Base-by-base conservation (phyloP, 805 yeast species). In the Candida corydali region DNA sequence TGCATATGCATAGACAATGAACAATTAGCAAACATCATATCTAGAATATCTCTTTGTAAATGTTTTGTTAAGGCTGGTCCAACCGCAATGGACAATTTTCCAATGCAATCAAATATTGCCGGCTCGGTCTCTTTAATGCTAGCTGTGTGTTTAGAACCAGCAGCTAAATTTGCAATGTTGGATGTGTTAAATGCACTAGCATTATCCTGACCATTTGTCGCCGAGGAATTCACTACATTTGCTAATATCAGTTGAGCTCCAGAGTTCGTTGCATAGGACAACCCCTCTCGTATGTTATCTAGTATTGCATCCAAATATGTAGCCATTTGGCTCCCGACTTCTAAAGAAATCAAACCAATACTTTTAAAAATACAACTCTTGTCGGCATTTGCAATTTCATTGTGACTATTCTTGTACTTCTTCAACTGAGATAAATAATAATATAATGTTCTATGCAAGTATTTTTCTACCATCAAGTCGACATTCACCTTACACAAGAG, bases 1-100 rank as follows among this genome's bases (percentile, higher is more conserved):
- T 86, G 81, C 79, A 91, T 79, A 43, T 84, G 82, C 45, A 78
- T 82, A n/a, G 87, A 82, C 36, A 91, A 70, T 0, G 96, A 85
- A 42, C 96, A 87, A 32, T 81, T 75, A 24, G 65, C 60, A 48
- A 91, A 71, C 62, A 91, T 75, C 60, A 85, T 70, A 46, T 83
- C 89, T 35, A 91, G 62, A 16, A 91, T 72, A 50, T 86, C 95
- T 43, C 82, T 75, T 45, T 87, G 89, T 38, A 93, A 63, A 54
- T 86, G 88, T 52, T 91, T 93, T 0, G 96, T 86, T 38, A 91
- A 66, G 0, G 96, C 95, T 9, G 96, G 94, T 0, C 97, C 97
- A 11, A 91, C 86, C 0, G 98, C 91, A 17, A 74, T 73, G 0
- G 96, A 89, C 25, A 93, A 63, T 59, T 86, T 84, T 0, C 94